Evolutionary conservation across 345 rosid genomes (phyloP), one percentile per base, ranked within the genome.

Genomic region (Citrus reticulata): DNA sequence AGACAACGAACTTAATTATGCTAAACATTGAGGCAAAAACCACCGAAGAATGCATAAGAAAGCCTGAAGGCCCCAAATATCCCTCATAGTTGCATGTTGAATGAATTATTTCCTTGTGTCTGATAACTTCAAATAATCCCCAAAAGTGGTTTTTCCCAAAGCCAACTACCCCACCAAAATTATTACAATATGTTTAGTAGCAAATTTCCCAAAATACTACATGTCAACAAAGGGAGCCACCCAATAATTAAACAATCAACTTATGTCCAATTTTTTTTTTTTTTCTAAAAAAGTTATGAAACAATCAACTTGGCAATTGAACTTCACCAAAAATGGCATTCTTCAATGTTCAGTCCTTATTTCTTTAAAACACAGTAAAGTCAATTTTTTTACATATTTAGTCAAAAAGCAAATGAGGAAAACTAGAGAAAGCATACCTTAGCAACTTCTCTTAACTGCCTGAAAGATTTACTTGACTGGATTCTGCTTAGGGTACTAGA

Each of bases 391-490:
- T 11, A 57, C 34, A 59, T n/a, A 34, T 29, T 74, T 57, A 42
- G 73, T 57, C 40, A 63, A 49, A 58, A 51, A 70, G 14, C 61
- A 49, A 51, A 61, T 14, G 72, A 34, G 25, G 42, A 79, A 55
- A 72, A 40, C 25, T 29, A 24, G 57, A 61, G 46, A 72, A 19
- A 62, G 66, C 67, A 34, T 86, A 93, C 98, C 93, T 95, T 95
- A 24, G 99, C 99, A 73, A 54, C 90, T 82, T 95, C 98, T 84
- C 99, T 90, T 32, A 95, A 85, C 83, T 80, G 87, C 27, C 96
- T 89, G 70, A 95, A 93, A 32, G 95, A 82, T 90, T 91, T 90
- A 84, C 95, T 95, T 51, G 99, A 95, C 78, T 95, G 99, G 74
- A 95, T 81, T 85, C 83, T 92, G 88, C 93, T 95, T 82, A 95